A percentile compares a stretch with the other conserved stretches of the same genome.
These are phyloP conservation scores for Canariomyces notabilis DNA, from an alignment of 2,329 filamentous ascomycete species.

Conservation along the genomic window DNA sequence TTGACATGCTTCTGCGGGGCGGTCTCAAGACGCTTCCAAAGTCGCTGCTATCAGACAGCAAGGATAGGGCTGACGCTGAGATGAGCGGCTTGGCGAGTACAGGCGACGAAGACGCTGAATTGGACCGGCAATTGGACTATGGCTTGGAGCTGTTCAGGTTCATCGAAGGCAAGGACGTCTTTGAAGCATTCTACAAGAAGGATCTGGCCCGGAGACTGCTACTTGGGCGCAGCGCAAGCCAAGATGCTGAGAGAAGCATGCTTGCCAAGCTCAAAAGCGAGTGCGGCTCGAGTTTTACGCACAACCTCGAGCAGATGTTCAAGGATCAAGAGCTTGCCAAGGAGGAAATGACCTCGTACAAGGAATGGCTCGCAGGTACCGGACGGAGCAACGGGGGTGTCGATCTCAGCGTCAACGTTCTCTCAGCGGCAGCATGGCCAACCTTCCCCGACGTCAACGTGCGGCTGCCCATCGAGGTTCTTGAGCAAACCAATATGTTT, in stretches of 20 bases:
- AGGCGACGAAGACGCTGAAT: slow-evolving; percentile 83
- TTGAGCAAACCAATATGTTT: slow-evolving; percentile 73
- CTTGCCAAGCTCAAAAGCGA: slow-evolving; percentile 84
- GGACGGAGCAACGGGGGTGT: slow-evolving; percentile 44
- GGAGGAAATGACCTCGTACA: slow-evolving; percentile 91
- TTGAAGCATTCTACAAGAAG: slow-evolving; percentile 99
- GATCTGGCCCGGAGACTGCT: slow-evolving; percentile 85
- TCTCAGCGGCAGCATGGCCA: slow-evolving; percentile 92
- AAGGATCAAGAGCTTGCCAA: slow-evolving; percentile 91
- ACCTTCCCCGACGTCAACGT: slow-evolving; percentile 73
- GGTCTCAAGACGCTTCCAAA: slow-evolving; percentile 79
- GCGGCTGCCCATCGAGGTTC: slow-evolving; percentile 65
- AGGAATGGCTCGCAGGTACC: slow-evolving; percentile 53
- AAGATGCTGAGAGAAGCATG: slow-evolving; percentile 96
- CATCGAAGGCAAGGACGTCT: slow-evolving; percentile 94
- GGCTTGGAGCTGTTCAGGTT: slow-evolving; percentile 94
- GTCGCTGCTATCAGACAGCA: slow-evolving; percentile 57
- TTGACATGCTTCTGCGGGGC: slow-evolving; percentile 81
- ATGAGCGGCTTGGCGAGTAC: slow-evolving; percentile 61
- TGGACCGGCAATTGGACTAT: slow-evolving; percentile 88
- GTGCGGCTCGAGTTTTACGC: slow-evolving; percentile 89
- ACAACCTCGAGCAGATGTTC: slow-evolving; percentile 99
- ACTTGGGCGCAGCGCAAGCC: slow-evolving; percentile 87
- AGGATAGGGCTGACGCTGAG: slow-evolving; percentile 53
- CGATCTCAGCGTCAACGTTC: slow-evolving; percentile 78